phyloP scores from a whole-genome alignment of 2,329 filamentous ascomycete species.

The Fusarium circinatum region DNA sequence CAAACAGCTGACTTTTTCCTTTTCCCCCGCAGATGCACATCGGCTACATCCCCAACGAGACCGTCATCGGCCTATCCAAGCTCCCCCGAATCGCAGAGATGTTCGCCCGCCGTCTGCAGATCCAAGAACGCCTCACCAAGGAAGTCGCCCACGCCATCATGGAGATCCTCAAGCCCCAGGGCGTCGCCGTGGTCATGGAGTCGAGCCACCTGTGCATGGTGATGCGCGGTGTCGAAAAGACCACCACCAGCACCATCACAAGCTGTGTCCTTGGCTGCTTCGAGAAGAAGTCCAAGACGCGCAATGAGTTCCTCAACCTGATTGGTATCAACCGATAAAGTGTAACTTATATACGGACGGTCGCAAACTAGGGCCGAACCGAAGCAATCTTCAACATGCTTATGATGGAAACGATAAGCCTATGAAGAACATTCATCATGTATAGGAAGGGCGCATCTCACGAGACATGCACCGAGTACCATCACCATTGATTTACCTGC shows the following conservation, averaged over 20 bases:
- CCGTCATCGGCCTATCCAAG: constrained; percentile 95
- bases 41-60: constrained; percentile 91
- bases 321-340: constrained; percentile 65
- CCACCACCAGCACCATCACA: constrained; percentile 85
- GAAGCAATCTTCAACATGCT: constrained; percentile 32
- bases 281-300: constrained; percentile 89
- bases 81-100: constrained; percentile 95
- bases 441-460: constrained; percentile 14
- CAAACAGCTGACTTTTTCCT: constrained; percentile 5
- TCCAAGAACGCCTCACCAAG: constrained; percentile 95
- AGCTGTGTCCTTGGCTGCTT: constrained; percentile 98
- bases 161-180: constrained; percentile 91
- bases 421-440: constrained; percentile 31
- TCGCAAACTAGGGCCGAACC: neutral
- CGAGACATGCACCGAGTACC: neutral
- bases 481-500: constrained; percentile 27
- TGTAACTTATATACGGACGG: neutral
- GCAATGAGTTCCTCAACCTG: constrained; percentile 94
- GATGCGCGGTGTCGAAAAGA: constrained; percentile 98
- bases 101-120: constrained; percentile 92
- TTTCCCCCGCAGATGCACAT: constrained; percentile 84
- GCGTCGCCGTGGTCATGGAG: constrained; percentile 97
- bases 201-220: constrained; percentile 98
- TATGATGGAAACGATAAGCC: constrained; percentile 24
- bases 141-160: constrained; percentile 95